Conservation (phyloP, 2,329 filamentous ascomycete genomes). For the Ascochyta viciae-villosae region DNA sequence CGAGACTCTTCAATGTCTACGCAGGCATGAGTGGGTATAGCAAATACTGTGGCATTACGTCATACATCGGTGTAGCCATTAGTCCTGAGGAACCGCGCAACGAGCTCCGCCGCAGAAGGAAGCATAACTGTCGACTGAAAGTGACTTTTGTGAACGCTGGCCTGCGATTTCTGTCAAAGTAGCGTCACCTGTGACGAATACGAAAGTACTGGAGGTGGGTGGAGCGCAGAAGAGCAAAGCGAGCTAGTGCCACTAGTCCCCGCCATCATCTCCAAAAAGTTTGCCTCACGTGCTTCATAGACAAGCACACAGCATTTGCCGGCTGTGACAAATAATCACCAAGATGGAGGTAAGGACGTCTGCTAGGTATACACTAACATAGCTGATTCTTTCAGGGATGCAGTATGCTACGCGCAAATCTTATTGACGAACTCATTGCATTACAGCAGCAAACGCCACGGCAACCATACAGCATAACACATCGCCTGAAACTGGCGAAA, state of each 20-base stretch:
- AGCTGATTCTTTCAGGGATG: constrained; percentile 3
- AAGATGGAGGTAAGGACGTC: constrained; percentile 7
- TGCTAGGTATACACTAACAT: background rate
- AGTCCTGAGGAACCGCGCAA: constrained; percentile 51
- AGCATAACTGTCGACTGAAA: constrained; percentile 29
- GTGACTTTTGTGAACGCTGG: background rate
- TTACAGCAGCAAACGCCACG: constrained; percentile 33
- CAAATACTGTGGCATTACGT: constrained; percentile 16
- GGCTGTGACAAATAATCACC: background rate
- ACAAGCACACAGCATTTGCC: background rate
- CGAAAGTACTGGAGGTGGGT: background rate
- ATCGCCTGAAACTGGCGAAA: constrained; percentile 68
- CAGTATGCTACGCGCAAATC: constrained; percentile 15
- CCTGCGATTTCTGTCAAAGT: background rate
- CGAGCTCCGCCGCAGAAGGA: constrained; percentile 51
- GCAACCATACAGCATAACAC: constrained; percentile 49
- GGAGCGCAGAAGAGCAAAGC: constrained; percentile 5
- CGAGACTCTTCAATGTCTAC: constrained; percentile 65
- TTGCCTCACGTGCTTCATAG: constrained; percentile 11
- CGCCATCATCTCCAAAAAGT: constrained; percentile 16
- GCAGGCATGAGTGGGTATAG: constrained; percentile 14
- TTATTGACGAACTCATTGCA: constrained; percentile 29
- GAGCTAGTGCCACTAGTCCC: constrained; percentile 7
- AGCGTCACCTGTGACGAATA: constrained; percentile 1
- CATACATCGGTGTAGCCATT: constrained; percentile 52